Base-by-base conservation (phyloP, 192 early-diverging fungal genomes). In the Gamsiella multidivaricata region DNA sequence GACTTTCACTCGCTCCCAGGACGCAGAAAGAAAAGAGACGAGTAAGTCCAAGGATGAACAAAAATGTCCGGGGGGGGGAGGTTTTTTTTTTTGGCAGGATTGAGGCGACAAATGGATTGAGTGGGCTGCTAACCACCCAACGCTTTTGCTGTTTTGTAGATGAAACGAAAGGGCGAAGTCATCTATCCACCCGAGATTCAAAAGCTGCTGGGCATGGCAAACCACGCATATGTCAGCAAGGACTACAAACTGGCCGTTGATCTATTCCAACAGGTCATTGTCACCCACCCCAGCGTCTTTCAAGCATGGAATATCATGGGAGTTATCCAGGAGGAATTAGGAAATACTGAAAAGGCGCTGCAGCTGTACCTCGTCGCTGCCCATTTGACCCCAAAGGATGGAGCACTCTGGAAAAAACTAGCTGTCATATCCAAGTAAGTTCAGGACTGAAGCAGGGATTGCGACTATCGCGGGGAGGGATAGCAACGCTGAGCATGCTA, bases 291-390 rank as follows among this genome's bases (percentile, higher is more conserved):
- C 15, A 91, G 86, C 58, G 88, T 90, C 2, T 88, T 87, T 55
- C 80, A 87, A 31, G 96, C 95, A 17, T 99, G 97, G 97, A 85
- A 86, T 56, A 92, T 92, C 2, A 88, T 98, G 71, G 97, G 93
- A 50, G 82, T 96, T 57, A 90, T 97, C 32, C 93, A 96, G 62
- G 94, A 97, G 59, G 94, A 97, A 58, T 62, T 94, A 32, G 93
- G 95, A 8, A 87, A 92, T 56, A 62, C 69, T 14, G 79, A 81
- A n/a, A 93, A 92, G 58, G 91, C 94, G 0, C 65, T 94, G 39
- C 88, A 94, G 64, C 65, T 95, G 9, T 88, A 91, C 54, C 87
- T 95, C 54, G 90, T 99, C n/a, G 96, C 96, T 5, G 97, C 96
- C 2, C 95, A 97, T 69, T 65, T 99, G 71, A 85, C 87, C 7